These are phyloP conservation scores for Metahyphopichia silvanorum DNA, from an alignment of 805 yeast genomes.

Conservation along the genomic window DNA sequence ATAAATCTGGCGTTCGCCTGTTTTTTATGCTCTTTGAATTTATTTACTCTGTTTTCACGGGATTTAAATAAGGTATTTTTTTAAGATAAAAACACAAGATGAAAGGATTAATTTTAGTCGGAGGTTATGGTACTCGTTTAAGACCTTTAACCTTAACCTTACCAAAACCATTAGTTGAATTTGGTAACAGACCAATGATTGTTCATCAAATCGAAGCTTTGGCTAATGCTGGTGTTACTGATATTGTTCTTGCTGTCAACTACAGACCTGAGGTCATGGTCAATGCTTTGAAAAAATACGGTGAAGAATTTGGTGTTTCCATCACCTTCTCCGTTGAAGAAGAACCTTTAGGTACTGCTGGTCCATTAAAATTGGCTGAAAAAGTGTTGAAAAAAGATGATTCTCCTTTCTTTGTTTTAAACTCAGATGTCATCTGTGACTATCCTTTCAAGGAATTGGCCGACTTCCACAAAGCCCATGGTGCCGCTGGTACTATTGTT, in stretches of 20 bases:
- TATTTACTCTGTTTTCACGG: not conserved
- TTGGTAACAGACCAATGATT: constrained; percentile 99
- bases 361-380: constrained; percentile 97
- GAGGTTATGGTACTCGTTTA: constrained; percentile 99
- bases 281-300: constrained; percentile 88
- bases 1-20: too few relatives aligned
- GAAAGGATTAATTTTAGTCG: constrained; percentile 98
- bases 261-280: constrained; percentile 99
- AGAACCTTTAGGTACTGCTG: constrained; percentile 99
- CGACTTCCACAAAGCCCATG: constrained; percentile 90
- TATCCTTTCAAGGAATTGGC: constrained; percentile 94
- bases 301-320: constrained; percentile 87
- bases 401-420: constrained; percentile 94
- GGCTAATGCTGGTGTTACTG: constrained; percentile 98
- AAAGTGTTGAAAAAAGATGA: constrained; percentile 89
- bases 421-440: constrained; percentile 98
- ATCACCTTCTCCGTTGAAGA: constrained; percentile 98
- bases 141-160: constrained; percentile 95
- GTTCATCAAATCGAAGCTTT: constrained; percentile 97
- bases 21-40: constrained; percentile 1
- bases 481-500: constrained; percentile 97
- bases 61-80: too few relatives aligned
- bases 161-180: constrained; percentile 97
- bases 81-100: constrained; percentile 32
- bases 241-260: constrained; percentile 97